phyloP scores from a whole-genome alignment of 2,329 filamentous ascomycete species.

The Metarhizium album region DNA sequence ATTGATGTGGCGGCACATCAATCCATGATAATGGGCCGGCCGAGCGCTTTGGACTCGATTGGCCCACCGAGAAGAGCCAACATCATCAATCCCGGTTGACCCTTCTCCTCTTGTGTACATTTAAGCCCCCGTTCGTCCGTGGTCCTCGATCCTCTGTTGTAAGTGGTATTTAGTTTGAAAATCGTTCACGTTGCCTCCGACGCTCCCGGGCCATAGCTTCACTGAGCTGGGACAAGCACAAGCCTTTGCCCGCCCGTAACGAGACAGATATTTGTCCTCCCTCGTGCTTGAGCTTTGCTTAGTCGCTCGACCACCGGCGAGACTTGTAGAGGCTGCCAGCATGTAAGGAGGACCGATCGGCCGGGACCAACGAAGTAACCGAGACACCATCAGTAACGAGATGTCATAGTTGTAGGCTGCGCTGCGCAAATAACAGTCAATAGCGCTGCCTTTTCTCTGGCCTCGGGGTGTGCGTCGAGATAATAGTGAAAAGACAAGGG shows the following conservation, averaged over 20 bases:
- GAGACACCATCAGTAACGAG: background rate
- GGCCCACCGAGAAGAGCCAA: background rate
- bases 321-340: background rate
- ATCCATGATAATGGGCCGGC: background rate
- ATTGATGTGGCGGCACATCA: background rate
- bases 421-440: no score
- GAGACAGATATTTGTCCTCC: no score
- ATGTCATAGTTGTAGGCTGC: background rate
- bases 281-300: no score
- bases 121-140: background rate
- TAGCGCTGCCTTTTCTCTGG: no score
- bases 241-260: background rate
- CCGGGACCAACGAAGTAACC: background rate
- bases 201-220: no score
- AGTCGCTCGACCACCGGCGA: background rate
- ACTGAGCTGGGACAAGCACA: background rate
- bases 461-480: no score
- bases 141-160: no score
- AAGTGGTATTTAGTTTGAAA: no score
- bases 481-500: no score
- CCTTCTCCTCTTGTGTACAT: background rate
- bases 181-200: no score
- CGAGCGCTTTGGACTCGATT: background rate
- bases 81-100: no score
- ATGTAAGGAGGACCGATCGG: background rate